Percentiles rank a stretch among this genome's conserved stretches.
Evolutionary conservation across 164 flowering plant species (phyloP).

Genomic region (Macadamia tetraphylla): DNA sequence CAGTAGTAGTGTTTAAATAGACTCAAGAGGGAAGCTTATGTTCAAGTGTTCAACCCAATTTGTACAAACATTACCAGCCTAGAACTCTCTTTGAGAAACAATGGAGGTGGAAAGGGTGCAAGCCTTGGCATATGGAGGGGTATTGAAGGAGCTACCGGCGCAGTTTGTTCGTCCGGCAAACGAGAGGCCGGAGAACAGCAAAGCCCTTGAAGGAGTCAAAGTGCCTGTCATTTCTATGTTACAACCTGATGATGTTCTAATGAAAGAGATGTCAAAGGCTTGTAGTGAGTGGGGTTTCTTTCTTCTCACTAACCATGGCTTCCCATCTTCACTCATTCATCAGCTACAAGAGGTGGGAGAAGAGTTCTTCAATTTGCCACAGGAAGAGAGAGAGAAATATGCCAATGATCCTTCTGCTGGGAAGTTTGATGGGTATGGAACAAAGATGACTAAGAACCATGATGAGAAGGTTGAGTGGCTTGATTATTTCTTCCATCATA

Average conservation of each 20-base stretch:
- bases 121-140: slow-evolving; percentile 20
- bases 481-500: slow-evolving; percentile 42
- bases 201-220: slow-evolving; percentile 28
- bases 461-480: slow-evolving; percentile 45
- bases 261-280: slow-evolving; percentile 22
- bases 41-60: too few species aligned
- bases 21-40: too few species aligned
- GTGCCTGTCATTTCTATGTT: slow-evolving; percentile 38
- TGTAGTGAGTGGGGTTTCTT: slow-evolving; percentile 49
- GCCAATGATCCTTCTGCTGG: slow-evolving; percentile 35
- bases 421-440: slow-evolving; percentile 48
- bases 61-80: too few species aligned
- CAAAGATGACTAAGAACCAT: slow-evolving; percentile 36
- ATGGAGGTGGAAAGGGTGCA: slow-evolving; percentile 35
- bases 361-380: slow-evolving; percentile 38
- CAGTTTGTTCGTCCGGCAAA: slow-evolving; percentile 35
- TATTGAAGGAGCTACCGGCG: slow-evolving; percentile 24
- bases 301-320: slow-evolving; percentile 36
- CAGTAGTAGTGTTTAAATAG: too few species aligned
- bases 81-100: not conserved
- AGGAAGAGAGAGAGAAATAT: slow-evolving; percentile 37
- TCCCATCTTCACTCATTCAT: slow-evolving; percentile 22
- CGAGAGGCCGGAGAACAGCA: slow-evolving; percentile 41
- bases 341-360: slow-evolving; percentile 31
- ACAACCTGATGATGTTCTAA: slow-evolving; percentile 21